These are phyloP conservation scores for Juglanconis oblonga DNA, from an alignment of 2,329 filamentous ascomycete genomes.

Conservation along the genomic window DNA sequence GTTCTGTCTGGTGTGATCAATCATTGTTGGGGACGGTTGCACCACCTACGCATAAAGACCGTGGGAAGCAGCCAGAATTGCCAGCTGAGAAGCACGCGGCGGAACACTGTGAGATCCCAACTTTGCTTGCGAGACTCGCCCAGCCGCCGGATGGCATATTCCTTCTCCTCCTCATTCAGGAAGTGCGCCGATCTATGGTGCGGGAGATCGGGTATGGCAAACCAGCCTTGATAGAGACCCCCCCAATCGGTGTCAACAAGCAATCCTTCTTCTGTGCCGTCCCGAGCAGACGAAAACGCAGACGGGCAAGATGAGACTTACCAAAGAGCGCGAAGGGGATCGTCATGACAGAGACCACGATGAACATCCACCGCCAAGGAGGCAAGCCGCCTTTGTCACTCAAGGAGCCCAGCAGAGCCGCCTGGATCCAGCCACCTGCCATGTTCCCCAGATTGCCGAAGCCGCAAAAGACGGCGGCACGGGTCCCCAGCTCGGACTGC, in stretches of 20 bases:
- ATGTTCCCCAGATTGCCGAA: constrained; percentile 42
- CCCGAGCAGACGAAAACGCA: no score
- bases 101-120: constrained; percentile 12
- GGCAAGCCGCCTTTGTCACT: constrained; percentile 32
- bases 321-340: constrained; percentile 39
- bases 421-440: constrained; percentile 44
- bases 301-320: constrained; percentile 13
- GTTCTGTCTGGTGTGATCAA: not conserved
- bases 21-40: not conserved
- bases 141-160: constrained; percentile 35
- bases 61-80: constrained; percentile 43
- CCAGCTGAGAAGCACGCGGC: constrained; percentile 33
- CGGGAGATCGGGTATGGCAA: constrained; percentile 42
- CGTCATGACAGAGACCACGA: constrained; percentile 40
- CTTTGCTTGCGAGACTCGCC: constrained; percentile 25
- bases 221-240: constrained; percentile 31
- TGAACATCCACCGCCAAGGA: constrained; percentile 42
- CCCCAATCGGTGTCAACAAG: not conserved
- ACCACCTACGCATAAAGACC: constrained; percentile 40
- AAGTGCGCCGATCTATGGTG: constrained; percentile 39
- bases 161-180: constrained; percentile 31
- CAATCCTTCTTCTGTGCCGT: no score
- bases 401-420: constrained; percentile 34
- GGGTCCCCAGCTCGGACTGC: constrained; percentile 37
- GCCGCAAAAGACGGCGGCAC: constrained; percentile 38